Base-by-base conservation (phyloP, 2,329 filamentous ascomycete genomes). In the Cladosporium sphaerospermum region DNA sequence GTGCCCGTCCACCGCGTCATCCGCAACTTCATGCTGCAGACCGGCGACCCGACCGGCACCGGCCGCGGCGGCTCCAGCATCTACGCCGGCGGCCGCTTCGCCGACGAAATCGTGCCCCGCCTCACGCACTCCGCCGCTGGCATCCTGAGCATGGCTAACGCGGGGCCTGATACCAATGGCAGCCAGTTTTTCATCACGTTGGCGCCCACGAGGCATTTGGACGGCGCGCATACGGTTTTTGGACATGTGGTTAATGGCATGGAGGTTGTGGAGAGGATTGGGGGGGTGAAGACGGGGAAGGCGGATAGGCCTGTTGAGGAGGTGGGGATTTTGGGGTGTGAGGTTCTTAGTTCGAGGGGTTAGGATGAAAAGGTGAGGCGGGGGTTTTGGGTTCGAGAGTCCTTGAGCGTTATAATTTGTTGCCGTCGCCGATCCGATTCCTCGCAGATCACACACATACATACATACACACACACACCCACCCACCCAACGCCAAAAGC, bases 141-240 rank as follows among this genome's bases (percentile, higher is more conserved):
- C 76, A 76, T 97, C 60, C 79, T 99, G 56, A 95, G 88, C 69
- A 99, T 99, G 93, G 93, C 93, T 64, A 99, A 99, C 69, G 92
- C 93, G 59, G 93, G 93, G 40, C 89, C 90, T 40, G 89, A 86
- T 85, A 79, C 93, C 70, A 99, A 99, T 69, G 93, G 93, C 66
- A 95, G 88, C 45, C 93, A 99, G 68, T 99, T 99, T 81, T 99
- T 99, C 80, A 78, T 97, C 64, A 99, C 93, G 44, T 97, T 93
- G 10, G 89, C 96, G 31, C 79, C 85, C 13, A 97, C 93, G 10
- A 91, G 90, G 45, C 93, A 97, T 71, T 82, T 97, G 34, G 91
- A 99, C 70, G 83, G 83, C 69, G 97, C 97, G 78, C 92, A 99
- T 74, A 93, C 97, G 43, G 91, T 99, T 18, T 99, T 96, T 64